Conservation (phyloP, 371 early-diverging fungal genomes). For the Phascolomyces articulosus region DNA sequence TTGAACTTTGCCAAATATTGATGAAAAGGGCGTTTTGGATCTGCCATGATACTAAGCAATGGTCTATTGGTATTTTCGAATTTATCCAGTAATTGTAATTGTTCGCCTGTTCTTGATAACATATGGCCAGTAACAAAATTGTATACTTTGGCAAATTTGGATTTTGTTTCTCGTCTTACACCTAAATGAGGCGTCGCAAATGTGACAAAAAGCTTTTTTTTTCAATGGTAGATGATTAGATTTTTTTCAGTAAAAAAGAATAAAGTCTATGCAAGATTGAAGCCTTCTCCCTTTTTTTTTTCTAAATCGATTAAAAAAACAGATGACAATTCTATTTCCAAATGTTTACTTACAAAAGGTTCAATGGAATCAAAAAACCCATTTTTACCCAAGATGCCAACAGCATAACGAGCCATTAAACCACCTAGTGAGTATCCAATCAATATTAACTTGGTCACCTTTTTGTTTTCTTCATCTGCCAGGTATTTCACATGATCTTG, state of each 20-base stretch:
- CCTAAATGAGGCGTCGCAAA: conserved; percentile 87
- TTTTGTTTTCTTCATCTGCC: conserved; percentile 16
- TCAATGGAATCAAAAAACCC: conserved; percentile 60
- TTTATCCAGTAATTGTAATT: conserved; percentile 53
- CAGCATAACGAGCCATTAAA: conserved; percentile 70
- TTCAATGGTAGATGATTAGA: neutral
- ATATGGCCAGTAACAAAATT: conserved; percentile 53
- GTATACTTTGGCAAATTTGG: conserved; percentile 42
- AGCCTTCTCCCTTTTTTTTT: too few relatives aligned
- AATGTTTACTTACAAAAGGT: conserved; percentile 54
- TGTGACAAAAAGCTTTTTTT: conserved; percentile 64
- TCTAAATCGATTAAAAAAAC: too few relatives aligned
- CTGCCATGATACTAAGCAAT: conserved; percentile 62
- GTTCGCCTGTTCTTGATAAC: conserved; percentile 65
- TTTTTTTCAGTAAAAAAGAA: too few relatives aligned
- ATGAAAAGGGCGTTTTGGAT: conserved; percentile 62
- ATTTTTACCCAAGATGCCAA: conserved; percentile 64
- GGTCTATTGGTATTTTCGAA: conserved; percentile 36
- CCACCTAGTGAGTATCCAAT: conserved; percentile 88
- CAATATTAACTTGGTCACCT: conserved; percentile 63
- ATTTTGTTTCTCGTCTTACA: conserved; percentile 37
- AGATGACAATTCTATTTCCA: too few relatives aligned
- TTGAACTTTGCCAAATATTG: conserved; percentile 57
- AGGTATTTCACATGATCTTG: conserved; percentile 18
- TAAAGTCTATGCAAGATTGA: too few relatives aligned